A percentile compares a stretch with the other conserved stretches of the same genome.
Conservation (phyloP, 2,329 filamentous ascomycete genomes). For the Ilyonectria sp. region DNA sequence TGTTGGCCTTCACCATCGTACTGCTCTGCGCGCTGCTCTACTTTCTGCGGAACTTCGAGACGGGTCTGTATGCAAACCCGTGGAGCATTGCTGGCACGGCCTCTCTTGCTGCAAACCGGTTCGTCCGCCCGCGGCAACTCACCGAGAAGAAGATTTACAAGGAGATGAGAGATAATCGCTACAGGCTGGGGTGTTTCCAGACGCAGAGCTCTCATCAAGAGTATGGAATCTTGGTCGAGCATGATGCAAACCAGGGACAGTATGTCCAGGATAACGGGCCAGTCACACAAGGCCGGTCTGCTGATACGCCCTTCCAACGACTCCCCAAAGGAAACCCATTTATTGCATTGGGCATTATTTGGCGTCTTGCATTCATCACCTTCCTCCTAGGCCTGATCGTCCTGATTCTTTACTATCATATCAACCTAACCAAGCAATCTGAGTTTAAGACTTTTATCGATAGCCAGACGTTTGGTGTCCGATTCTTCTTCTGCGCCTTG, state of each 20-base stretch:
- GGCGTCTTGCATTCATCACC: conserved; percentile 51
- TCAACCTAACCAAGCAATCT: conserved; percentile 45
- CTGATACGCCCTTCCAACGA: background rate
- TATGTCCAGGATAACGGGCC: background rate
- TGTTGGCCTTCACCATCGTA: conserved; percentile 26
- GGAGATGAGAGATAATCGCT: conserved; percentile 31
- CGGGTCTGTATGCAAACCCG: conserved; percentile 42
- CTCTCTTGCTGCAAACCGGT: conserved; percentile 38
- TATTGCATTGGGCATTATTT: conserved; percentile 53
- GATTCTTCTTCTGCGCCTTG: conserved; percentile 59
- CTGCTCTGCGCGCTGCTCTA: conserved; percentile 28
- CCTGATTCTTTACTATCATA: conserved; percentile 58
- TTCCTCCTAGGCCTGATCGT: conserved; percentile 53
- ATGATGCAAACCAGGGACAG: background rate
- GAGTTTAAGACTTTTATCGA: conserved; percentile 55
- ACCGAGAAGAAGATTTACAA: conserved; percentile 38
- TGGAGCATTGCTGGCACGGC: conserved; percentile 40
- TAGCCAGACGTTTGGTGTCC: conserved; percentile 58
- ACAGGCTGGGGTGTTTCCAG: conserved; percentile 35
- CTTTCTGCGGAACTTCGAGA: conserved; percentile 39
- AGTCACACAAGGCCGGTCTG: conserved; percentile 20
- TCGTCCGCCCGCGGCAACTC: conserved; percentile 31
- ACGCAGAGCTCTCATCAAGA: conserved; percentile 32
- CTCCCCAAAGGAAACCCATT: conserved; percentile 49
- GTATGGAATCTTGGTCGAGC: conserved; percentile 43